Evolutionary conservation across 108 stramenopile species (phyloP).

Genomic region (Cyclotella sp.): DNA sequence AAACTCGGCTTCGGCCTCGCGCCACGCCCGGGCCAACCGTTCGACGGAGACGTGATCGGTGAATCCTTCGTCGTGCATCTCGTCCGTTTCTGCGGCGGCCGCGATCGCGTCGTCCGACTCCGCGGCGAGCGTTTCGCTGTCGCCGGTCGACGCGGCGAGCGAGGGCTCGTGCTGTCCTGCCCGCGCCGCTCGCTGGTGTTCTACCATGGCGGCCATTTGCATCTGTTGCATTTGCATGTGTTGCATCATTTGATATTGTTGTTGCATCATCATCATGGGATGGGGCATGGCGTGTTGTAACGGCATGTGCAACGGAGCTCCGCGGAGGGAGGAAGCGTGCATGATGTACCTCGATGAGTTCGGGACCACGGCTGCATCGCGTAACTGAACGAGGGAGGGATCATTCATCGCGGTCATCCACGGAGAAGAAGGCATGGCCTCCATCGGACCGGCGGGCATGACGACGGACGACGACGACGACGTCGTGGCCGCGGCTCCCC

Average conservation of each 20-base stretch:
- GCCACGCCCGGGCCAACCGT: slow-evolving; percentile 80
- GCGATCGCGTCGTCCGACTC: slow-evolving; percentile 24
- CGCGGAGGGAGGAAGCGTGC: neutral
- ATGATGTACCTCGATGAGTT: too few species aligned
- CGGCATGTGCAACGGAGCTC: slow-evolving; percentile 1
- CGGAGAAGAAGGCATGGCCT: neutral
- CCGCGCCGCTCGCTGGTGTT: slow-evolving; percentile 56
- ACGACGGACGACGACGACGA: slow-evolving; percentile 8
- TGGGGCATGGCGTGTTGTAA: neutral
- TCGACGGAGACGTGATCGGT: slow-evolving; percentile 69
- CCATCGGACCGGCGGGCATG: slow-evolving; percentile 63
- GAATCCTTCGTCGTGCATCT: slow-evolving; percentile 41
- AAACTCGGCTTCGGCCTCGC: slow-evolving; percentile 77
- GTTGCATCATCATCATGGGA: slow-evolving; percentile 48
- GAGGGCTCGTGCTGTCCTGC: too few species aligned
- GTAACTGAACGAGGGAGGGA: neutral
- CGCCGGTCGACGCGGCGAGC: too few species aligned
- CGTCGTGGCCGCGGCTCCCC: slow-evolving; percentile 63
- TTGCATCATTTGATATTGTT: slow-evolving; percentile 60
- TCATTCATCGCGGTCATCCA: slow-evolving; percentile 2
- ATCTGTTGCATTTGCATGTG: slow-evolving; percentile 69
- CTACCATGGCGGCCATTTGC: slow-evolving; percentile 49
- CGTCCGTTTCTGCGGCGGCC: slow-evolving; percentile 24
- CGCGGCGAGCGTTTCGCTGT: too few species aligned
- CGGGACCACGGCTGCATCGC: too few species aligned